Evolutionary conservation across 768 basidiomycete genomes (phyloP), one percentile per base, ranked within the genome.

Genomic region (Boletus eberwhitei): DNA sequence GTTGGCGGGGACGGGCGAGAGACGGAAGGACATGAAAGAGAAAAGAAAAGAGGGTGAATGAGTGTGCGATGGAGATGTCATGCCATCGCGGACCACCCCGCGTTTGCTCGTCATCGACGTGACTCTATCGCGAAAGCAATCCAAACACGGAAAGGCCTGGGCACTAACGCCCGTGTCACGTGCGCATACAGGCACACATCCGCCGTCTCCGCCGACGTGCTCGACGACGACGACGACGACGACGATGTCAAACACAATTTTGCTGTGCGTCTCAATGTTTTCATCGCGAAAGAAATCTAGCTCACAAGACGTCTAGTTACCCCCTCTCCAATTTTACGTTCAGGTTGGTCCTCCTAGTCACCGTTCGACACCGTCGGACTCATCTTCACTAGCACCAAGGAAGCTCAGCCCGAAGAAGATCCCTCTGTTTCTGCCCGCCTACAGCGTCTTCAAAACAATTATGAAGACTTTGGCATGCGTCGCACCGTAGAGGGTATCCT

Each of bases 331-430:
- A 95, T 73, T 96, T 93, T 66, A 92, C 92, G 7, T 95, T 96
- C 75, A 93, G 89, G 90, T 88, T 52, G 41, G 63, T 38, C 49
- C 46, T 49, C 39, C 17, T 46, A 24, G 34, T 5, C 26, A 37
- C 40, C 47, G 42, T 35, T 24, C 40, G 50, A 56, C 58, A 39
- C 37, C 35, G 35, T 34, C 14, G 26, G 21, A 50, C 55, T 64
- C 42, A 63, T n/a, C 48, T 32, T 46, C 5, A 12, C 22, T 59
- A 96, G 94, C 68, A 93, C 93, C 41, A 97, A 98, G 70, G 95
- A 97, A 66, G 86, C 93, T 0, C 97, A 98, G 68, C 92, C 93
- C 8, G 94, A 98, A 65, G 97, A 99, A 71, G 97, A 98, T 64
- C 91, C 94, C 0, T 95, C 93, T 2, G 97, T 99, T 2, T 87